phyloP scores from a whole-genome alignment of 176 grass and related monocot genomes.

The Triticum turgidum region DNA sequence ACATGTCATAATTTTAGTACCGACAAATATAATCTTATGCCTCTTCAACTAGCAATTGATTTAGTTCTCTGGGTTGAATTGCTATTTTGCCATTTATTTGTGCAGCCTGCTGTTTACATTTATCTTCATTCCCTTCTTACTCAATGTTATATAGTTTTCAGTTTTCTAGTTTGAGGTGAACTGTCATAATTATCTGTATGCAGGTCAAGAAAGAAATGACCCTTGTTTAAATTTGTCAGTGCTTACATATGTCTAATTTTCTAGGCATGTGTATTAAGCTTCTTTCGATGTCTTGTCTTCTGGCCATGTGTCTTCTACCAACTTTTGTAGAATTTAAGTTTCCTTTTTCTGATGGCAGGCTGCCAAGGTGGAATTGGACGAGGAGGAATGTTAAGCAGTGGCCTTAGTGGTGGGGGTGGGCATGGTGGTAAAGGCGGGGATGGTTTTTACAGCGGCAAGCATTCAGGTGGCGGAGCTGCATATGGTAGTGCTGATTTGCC shows the following conservation, averaged over 20 bases:
- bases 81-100: neutral
- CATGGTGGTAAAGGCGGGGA: slow-evolving; percentile 94
- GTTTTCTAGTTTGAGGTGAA: neutral
- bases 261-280: neutral
- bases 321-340: slow-evolving; percentile 6
- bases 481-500: slow-evolving; percentile 93
- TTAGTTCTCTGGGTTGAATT: neutral
- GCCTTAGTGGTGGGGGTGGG: slow-evolving; percentile 80
- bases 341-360: slow-evolving; percentile 48
- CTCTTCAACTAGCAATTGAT: neutral
- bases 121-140: neutral
- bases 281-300: neutral
- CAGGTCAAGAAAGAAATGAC: no score
- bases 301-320: neutral
- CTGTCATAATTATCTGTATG: neutral
- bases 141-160: neutral
- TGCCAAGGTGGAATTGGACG: slow-evolving; percentile 85
- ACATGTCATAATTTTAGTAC: neutral
- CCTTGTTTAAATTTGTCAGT: no score
- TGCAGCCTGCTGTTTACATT: neutral
- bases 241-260: neutral
- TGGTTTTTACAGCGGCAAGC: slow-evolving; percentile 47
- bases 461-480: slow-evolving; percentile 56
- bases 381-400: slow-evolving; percentile 60
- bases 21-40: slow-evolving; percentile 16